phyloP scores from a whole-genome alignment of 108 stramenopile species.

The Pseudonitzschia pungens region DNA sequence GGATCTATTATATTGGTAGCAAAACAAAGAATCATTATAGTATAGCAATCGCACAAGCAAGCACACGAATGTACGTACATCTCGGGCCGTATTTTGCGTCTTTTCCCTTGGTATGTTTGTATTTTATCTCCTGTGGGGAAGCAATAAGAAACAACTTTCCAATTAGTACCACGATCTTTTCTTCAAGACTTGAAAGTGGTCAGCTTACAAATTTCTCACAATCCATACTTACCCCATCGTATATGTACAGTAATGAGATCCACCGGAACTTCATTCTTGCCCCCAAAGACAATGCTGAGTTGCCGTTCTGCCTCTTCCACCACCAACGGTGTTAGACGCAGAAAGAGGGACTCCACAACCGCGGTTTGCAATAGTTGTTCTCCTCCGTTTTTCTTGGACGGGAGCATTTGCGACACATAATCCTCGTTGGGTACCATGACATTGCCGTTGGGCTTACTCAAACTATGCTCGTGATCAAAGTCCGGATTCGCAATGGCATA shows the following conservation, averaged over 20 bases:
- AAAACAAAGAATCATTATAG: neutral
- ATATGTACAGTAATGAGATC: constrained; percentile 66
- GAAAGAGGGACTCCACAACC: constrained; percentile 50
- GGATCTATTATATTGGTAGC: neutral
- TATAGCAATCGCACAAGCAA: neutral
- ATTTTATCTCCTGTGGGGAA: constrained; percentile 1
- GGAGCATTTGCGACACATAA: neutral
- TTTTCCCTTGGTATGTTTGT: neutral
- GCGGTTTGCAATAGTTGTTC: constrained; percentile 21
- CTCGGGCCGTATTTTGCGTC: constrained; percentile 23
- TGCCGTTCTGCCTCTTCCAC: constrained; percentile 52
- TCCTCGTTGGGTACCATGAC: neutral
- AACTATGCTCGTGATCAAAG: neutral
- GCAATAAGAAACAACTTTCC: neutral
- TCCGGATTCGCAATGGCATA: constrained; percentile 9
- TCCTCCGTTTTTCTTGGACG: neutral
- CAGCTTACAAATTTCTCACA: constrained; percentile 11
- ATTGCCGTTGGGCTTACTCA: constrained; percentile 14
- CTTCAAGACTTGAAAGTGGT: too few species aligned
- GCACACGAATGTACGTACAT: constrained; percentile 24
- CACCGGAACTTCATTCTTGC: constrained; percentile 28
- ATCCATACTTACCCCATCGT: constrained; percentile 50
- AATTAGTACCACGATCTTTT: neutral
- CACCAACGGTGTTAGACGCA: constrained; percentile 25
- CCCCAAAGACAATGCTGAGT: constrained; percentile 43